Evolutionary conservation across 306 rosid species (phyloP), one percentile per base, ranked within the genome.

Genomic region (Rosa persica): DNA sequence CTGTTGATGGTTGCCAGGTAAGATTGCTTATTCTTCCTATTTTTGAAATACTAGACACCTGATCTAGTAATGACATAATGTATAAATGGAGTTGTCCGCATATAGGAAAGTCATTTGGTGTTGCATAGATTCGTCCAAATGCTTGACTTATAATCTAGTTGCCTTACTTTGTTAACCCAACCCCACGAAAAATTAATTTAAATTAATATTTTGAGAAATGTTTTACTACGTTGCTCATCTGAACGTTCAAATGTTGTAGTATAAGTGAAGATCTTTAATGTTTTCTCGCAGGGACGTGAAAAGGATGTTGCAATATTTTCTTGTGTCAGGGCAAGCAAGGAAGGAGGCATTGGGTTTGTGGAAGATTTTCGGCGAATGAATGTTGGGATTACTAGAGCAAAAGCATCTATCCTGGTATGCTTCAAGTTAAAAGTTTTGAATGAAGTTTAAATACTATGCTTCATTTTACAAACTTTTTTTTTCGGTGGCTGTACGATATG

Each of bases 1-100:
- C 96, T 34, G 91, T 94, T 39, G 98, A 94, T 77, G 98, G 98
- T 77, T 94, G 96, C 87, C 98, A 92, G 98, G 98, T 94, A 87
- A 75, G 70, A 48, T 49, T 39, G 52, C 81, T 73, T 49, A 69
- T 85, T 76, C 42, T 73, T 82, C 48, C 16, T 47, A 3, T 42
- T 5, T 8, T 6, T 73, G 23, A 46, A 25, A 7, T 25, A 55
- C 42, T 75, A 46, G 15, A 27, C 60, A 22, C 12, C 60, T 73
- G 66, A 49, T 73, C 76, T 52, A 7, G 43, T 30, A 55, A 22
- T 44, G 52, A 38, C 36, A 12, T 48, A 65, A 51, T 51, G 57
- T 47, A 17, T 51, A 22, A 27, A 55, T 55, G 4, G 13, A 55
- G 61, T 55, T n/a, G 61, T 55, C 25, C 23, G 3, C 25, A n/a